Base-by-base conservation (phyloP, 192 early-diverging fungal genomes). In the Gigaspora rosea region DNA sequence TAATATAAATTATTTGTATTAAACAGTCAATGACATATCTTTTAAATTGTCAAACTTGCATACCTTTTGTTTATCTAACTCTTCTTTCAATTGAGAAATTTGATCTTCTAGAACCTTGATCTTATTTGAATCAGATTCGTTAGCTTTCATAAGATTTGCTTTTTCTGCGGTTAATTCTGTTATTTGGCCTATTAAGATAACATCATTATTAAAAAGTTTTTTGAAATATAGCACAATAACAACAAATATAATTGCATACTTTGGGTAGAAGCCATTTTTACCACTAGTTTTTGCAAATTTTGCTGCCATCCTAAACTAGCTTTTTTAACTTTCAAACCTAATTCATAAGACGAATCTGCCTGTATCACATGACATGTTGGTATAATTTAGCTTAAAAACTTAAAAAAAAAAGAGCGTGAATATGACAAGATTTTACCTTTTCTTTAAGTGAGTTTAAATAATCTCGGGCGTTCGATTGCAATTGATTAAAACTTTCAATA, bases 51-150 rank as follows among this genome's bases (percentile, higher is more conserved):
- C 48, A 3, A 11, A 32, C 49, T 35, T 22, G 12, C 22, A 8
- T 66, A 67, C 79, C 47, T 80, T 79, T 51, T 63, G 61, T 12
- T 74, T 76, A 62, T 76, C 75, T 52, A 81, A 64, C 46, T 79
- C 78, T 66, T 77, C 33, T 11, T 84, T 79, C 51, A 80, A 61
- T 27, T 33, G 51, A 56, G n/a, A 58, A 49, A 74, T 64, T 70
- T 84, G 77, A 8, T 54, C 7, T 56, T 77, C 71, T 54, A 78
- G 74, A 2, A 11, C 33, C 18, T 67, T 47, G 48, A 79, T 47
- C 41, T 57, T 68, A 36, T 64, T 52, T 1, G 74, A 35, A 15
- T 58, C 56, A 59, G 48, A 54, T 32, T 52, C 67, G 4, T 59
- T 75, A 1, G 51, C 62, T 50, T 72, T 70, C 10, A 51, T 69